These are phyloP conservation scores for Scleroderma bovista DNA, from an alignment of 768 basidiomycete genomes.

Conservation along the genomic window DNA sequence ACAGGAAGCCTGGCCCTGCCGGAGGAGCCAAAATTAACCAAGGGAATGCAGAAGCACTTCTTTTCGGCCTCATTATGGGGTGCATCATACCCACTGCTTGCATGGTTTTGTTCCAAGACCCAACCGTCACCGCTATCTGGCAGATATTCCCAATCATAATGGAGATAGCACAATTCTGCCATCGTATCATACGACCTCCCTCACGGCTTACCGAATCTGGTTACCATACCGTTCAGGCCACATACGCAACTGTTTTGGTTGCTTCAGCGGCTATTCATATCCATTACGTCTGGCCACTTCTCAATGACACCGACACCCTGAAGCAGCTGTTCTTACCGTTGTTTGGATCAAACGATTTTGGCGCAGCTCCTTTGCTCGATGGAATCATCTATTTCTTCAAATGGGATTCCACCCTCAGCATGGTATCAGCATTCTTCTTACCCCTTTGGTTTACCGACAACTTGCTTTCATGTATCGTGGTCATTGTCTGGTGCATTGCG, in stretches of 20 bases:
- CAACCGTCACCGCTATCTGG: constrained; percentile 47
- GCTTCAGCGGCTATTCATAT: constrained; percentile 22
- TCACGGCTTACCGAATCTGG: constrained; percentile 13
- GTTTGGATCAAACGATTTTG: not conserved
- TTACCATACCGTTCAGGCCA: constrained; percentile 15
- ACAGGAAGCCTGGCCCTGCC: constrained; percentile 7
- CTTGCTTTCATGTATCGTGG: constrained; percentile 23
- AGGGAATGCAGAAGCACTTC: constrained; percentile 45
- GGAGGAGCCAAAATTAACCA: constrained; percentile 30
- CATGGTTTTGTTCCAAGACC: constrained; percentile 39
- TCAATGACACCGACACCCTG: constrained; percentile 5
- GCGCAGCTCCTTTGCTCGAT: constrained; percentile 3
- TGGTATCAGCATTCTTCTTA: constrained; percentile 36
- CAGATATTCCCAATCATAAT: constrained; percentile 47
- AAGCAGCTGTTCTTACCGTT: constrained; percentile 11
- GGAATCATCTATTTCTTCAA: constrained; percentile 39
- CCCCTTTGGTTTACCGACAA: constrained; percentile 45
- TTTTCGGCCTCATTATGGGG: constrained; percentile 45
- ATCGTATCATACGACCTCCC: constrained; percentile 35
- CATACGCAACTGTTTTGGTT: constrained; percentile 13
- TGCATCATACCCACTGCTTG: constrained; percentile 41
- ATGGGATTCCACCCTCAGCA: constrained; percentile 44
- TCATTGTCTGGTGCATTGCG: constrained; percentile 41
- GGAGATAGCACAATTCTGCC: constrained; percentile 33
- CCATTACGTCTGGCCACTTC: constrained; percentile 15